Evolutionary conservation across 2,329 filamentous ascomycete genomes (phyloP).

Genomic region (Ophiostoma tasmaniense): DNA sequence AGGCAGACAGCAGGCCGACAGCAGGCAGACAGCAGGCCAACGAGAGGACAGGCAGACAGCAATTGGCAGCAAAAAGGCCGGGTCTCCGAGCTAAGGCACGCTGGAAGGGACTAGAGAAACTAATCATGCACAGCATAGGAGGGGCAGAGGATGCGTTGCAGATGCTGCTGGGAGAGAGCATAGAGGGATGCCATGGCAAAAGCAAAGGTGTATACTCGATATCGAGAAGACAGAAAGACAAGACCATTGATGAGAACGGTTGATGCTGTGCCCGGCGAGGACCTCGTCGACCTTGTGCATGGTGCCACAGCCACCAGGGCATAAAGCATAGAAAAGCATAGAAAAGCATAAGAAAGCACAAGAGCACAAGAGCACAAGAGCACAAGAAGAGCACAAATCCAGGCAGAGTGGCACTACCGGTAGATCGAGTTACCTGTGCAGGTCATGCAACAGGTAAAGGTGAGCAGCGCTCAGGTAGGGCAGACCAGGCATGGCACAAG

Average conservation of each 20-base stretch:
- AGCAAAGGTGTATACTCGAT: too few relatives aligned
- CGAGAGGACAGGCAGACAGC: neutral
- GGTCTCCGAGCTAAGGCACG: slow-evolving; percentile 13
- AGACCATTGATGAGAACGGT: neutral
- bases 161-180: too few relatives aligned
- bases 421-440: slow-evolving; percentile 3
- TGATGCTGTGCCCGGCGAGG: neutral
- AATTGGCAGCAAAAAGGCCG: neutral
- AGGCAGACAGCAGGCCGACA: neutral
- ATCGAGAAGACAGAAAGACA: neutral
- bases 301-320: neutral
- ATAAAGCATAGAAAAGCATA: neutral
- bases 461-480: neutral
- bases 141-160: neutral
- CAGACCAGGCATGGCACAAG: neutral
- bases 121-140: slow-evolving; percentile 15
- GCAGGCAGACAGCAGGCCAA: neutral
- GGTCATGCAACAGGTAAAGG: neutral
- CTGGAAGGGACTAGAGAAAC: slow-evolving; percentile 12
- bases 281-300: neutral
- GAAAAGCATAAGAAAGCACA: too few relatives aligned
- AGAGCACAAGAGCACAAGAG: neutral
- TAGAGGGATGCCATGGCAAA: neutral
- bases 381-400: neutral
- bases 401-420: neutral